Conservation (phyloP, 345 rosid species). For the Cochlearia excelsa region DNA sequence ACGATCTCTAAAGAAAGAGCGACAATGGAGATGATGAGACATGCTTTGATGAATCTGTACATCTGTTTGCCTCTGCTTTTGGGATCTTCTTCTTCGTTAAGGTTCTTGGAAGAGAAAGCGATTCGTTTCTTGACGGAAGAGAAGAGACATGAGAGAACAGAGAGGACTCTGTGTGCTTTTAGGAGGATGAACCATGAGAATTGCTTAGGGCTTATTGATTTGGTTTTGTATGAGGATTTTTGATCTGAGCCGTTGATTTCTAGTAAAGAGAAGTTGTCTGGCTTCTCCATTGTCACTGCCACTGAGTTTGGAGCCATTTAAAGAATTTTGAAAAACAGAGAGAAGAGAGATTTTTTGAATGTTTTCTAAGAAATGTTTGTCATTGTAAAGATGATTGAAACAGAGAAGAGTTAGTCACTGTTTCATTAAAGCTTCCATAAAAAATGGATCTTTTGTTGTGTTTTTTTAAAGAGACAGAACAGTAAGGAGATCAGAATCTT, state of each 20-base stretch:
- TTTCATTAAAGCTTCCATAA: constrained; percentile 32
- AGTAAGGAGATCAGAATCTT: constrained; percentile 28
- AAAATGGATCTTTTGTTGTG: constrained; percentile 34
- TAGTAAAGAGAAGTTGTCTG: constrained; percentile 53
- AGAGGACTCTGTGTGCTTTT: constrained; percentile 56
- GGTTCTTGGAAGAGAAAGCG: constrained; percentile 37
- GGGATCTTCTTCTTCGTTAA: constrained; percentile 55
- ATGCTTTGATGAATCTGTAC: constrained; percentile 68
- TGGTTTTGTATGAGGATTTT: constrained; percentile 62
- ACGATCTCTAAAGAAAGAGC: constrained; percentile 62
- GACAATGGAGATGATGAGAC: constrained; percentile 54
- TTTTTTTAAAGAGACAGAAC: constrained; percentile 19
- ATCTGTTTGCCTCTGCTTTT: constrained; percentile 58
- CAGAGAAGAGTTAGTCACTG: constrained; percentile 25
- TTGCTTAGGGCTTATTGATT: constrained; percentile 67
- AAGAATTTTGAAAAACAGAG: background rate
- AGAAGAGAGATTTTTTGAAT: constrained; percentile 1
- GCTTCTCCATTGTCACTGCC: constrained; percentile 79
- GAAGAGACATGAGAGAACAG: constrained; percentile 55
- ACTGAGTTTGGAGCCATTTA: constrained; percentile 78
- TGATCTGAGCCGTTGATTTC: constrained; percentile 60
- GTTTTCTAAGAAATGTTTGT: constrained; percentile 15
- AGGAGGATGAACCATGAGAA: constrained; percentile 77
- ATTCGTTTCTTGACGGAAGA: constrained; percentile 61
- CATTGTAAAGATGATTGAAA: constrained; percentile 28